phyloP scores from a whole-genome alignment of 257 asterid species.

The Ophiorrhiza pumila region DNA sequence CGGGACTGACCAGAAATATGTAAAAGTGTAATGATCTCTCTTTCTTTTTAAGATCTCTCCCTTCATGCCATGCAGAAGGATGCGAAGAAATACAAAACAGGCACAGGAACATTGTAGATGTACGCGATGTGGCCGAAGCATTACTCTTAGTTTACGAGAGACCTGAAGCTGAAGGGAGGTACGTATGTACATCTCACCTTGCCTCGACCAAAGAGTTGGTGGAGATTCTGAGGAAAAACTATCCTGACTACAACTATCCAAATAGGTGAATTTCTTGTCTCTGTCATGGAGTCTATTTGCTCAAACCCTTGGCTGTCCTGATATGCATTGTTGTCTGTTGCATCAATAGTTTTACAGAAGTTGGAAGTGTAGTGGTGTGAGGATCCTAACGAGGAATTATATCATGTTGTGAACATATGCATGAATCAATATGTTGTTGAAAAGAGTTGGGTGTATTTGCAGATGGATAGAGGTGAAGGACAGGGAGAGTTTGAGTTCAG shows the following conservation, averaged over 20 bases:
- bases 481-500: constrained; percentile 28
- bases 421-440: too few species aligned
- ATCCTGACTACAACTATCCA: constrained; percentile 63
- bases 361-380: neutral
- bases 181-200: constrained; percentile 51
- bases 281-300: neutral
- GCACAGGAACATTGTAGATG: constrained; percentile 42
- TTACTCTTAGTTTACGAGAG: constrained; percentile 53
- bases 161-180: constrained; percentile 67
- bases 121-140: constrained; percentile 66
- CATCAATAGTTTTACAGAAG: neutral
- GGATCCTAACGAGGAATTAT: too few species aligned
- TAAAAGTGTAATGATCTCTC: neutral
- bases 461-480: constrained; percentile 46
- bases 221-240: constrained; percentile 40
- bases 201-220: constrained; percentile 37
- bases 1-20: neutral
- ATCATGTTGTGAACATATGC: too few species aligned
- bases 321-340: neutral
- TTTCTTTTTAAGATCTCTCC: neutral
- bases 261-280: constrained; percentile 39
- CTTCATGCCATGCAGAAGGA: constrained; percentile 40
- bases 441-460: constrained; percentile 11
- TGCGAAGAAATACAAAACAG: constrained; percentile 42
- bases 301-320: neutral